phyloP scores from a whole-genome alignment of 2,329 filamentous ascomycete species.

The Penicillium sp. region DNA sequence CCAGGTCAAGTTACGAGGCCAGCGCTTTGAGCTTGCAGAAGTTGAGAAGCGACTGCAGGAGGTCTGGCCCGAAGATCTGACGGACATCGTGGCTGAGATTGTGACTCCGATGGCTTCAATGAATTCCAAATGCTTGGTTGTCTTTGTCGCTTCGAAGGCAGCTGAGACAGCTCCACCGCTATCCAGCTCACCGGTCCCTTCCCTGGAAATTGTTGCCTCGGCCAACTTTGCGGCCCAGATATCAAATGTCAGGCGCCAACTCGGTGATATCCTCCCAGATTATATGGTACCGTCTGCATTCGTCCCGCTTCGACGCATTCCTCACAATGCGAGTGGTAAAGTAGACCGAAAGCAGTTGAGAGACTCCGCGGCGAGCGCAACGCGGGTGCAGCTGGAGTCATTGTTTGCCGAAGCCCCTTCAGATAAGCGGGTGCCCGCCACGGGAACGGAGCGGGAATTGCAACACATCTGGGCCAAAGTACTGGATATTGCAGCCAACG shows the following conservation, averaged over 20 bases:
- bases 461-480: conserved; percentile 10
- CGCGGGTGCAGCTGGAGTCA: conserved; percentile 3
- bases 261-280: conserved; percentile 6
- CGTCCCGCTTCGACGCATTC: conserved; percentile 6
- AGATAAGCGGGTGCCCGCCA: neutral
- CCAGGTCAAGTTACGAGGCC: conserved; percentile 25
- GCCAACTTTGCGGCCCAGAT: neutral
- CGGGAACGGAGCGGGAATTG: neutral
- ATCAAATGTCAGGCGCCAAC: neutral
- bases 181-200: neutral
- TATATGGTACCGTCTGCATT: conserved; percentile 14
- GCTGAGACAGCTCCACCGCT: neutral
- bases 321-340: conserved; percentile 8
- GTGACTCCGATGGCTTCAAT: neutral
- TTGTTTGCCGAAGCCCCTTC: neutral
- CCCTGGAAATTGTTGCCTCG: neutral
- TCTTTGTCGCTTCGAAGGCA: conserved; percentile 5
- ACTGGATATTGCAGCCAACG: neutral
- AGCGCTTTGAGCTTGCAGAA: conserved; percentile 18
- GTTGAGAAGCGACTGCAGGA: conserved; percentile 12
- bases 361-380: neutral
- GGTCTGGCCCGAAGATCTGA: neutral
- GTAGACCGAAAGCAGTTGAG: conserved; percentile 9
- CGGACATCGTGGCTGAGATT: neutral
- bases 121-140: conserved; percentile 3